Evolutionary conservation across 139 green algal genomes (phyloP).

Genomic region (Coelastrella sp.): DNA sequence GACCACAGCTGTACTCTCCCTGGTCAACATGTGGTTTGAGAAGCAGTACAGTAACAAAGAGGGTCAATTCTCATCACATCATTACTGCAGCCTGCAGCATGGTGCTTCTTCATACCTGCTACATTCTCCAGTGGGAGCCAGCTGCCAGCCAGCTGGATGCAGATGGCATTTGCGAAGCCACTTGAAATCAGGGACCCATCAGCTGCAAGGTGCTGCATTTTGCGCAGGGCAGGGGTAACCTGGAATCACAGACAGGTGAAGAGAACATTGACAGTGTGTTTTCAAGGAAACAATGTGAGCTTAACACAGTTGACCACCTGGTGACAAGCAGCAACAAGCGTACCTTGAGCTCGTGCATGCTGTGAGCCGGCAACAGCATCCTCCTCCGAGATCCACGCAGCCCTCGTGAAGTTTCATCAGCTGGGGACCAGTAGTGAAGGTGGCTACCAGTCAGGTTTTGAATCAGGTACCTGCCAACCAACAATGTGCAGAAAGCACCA

Average conservation of each 20-base stretch:
- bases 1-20: too few relatives aligned
- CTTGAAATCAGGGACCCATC: constrained; percentile 60
- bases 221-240: constrained; percentile 17
- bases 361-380: constrained; percentile 47
- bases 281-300: background rate
- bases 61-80: too few relatives aligned
- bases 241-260: background rate
- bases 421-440: constrained; percentile 78
- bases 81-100: background rate
- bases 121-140: constrained; percentile 80
- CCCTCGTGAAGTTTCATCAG: background rate
- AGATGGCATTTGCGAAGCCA: constrained; percentile 72
- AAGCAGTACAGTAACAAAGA: background rate
- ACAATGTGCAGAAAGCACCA: background rate
- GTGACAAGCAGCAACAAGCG: background rate
- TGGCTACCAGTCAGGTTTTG: constrained; percentile 83
- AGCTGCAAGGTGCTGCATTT: constrained; percentile 21
- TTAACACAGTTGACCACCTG: background rate
- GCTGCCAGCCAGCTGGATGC: constrained; percentile 86
- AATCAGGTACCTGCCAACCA: constrained; percentile 77
- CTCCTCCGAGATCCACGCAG: constrained; percentile 2
- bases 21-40: background rate
- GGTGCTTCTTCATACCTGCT: constrained; percentile 49
- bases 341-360: constrained; percentile 60
- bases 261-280: background rate